phyloP scores from a whole-genome alignment of 1,284 basidiomycete genomes.

The Retiboletus flavoniger region DNA sequence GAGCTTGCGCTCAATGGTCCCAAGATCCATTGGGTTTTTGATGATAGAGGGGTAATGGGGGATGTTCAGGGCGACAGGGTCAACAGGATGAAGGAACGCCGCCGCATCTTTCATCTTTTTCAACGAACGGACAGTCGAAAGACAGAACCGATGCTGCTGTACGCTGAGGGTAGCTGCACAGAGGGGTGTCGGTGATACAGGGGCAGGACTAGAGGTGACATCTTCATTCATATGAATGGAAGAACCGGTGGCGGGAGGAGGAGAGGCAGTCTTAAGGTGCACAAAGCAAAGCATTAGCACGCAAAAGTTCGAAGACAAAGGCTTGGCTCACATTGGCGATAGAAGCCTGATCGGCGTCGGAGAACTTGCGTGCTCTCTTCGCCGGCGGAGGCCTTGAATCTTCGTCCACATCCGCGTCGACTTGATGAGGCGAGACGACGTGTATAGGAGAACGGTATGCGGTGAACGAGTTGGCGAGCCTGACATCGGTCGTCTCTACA shows the following conservation, averaged over 20 bases:
- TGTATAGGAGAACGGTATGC: constrained; percentile 44
- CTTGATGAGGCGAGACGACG: constrained; percentile 20
- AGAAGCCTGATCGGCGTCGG: constrained; percentile 54
- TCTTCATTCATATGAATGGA: constrained; percentile 38
- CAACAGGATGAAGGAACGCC: constrained; percentile 88
- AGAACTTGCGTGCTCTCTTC: constrained; percentile 57
- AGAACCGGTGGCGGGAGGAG: constrained; percentile 53
- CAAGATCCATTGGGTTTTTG: constrained; percentile 92
- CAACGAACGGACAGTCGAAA: constrained; percentile 77
- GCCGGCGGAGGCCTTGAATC: constrained; percentile 67
- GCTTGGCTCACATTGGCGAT: constrained; percentile 60
- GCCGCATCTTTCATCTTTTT: constrained; percentile 85
- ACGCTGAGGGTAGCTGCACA: constrained; percentile 48
- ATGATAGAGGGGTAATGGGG: constrained; percentile 91
- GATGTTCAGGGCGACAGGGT: constrained; percentile 85
- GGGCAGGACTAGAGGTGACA: constrained; percentile 37
- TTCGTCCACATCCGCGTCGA: constrained; percentile 42
- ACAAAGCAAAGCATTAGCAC: constrained; percentile 5
- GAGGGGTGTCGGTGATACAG: constrained; percentile 38
- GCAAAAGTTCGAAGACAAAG: constrained; percentile 41
- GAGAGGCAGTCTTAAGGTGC: constrained; percentile 71
- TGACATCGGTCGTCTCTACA: constrained; percentile 20
- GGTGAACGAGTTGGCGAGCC: constrained; percentile 29
- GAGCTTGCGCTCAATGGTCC: constrained; percentile 91
- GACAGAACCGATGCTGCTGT: constrained; percentile 80